These are phyloP conservation scores for Rutidosis leptorrhynchoides DNA, from an alignment of 129 eudicot species.

Conservation along the genomic window DNA sequence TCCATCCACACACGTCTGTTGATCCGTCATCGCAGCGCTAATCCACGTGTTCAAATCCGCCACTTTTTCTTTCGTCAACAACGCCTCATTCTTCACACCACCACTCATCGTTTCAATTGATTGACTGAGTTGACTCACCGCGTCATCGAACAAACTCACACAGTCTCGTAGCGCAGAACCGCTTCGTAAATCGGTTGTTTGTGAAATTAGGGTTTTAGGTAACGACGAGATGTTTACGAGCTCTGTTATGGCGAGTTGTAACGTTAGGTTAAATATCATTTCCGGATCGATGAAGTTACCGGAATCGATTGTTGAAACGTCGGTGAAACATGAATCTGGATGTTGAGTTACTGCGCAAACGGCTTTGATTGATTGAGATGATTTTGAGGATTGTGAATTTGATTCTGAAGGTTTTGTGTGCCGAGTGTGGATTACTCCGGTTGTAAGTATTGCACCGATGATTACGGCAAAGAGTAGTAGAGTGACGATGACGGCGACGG, in stretches of 20 bases:
- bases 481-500: constrained; percentile 7
- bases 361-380: constrained; percentile 39
- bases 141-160: constrained; percentile 55
- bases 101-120: constrained; percentile 41
- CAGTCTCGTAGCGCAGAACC: constrained; percentile 63
- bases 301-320: constrained; percentile 37
- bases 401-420: constrained; percentile 22
- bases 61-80: constrained; percentile 52
- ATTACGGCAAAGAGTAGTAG: background rate
- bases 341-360: constrained; percentile 65
- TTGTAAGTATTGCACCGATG: background rate
- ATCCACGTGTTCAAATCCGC: constrained; percentile 67
- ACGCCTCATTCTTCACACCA: constrained; percentile 28
- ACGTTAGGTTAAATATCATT: constrained; percentile 50
- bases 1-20: constrained; percentile 72
- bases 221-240: constrained; percentile 41
- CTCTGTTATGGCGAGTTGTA: constrained; percentile 33
- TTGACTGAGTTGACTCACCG: constrained; percentile 59
- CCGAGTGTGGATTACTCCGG: constrained; percentile 1
- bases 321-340: constrained; percentile 53
- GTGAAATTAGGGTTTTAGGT: constrained; percentile 36
- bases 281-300: constrained; percentile 34
- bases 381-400: constrained; percentile 17
- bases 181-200: constrained; percentile 34
- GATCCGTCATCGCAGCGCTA: constrained; percentile 67